Percentiles rank a stretch among this genome's conserved stretches.
phyloP scores from a whole-genome alignment of 441 rosid species.

The Croton setiger region DNA sequence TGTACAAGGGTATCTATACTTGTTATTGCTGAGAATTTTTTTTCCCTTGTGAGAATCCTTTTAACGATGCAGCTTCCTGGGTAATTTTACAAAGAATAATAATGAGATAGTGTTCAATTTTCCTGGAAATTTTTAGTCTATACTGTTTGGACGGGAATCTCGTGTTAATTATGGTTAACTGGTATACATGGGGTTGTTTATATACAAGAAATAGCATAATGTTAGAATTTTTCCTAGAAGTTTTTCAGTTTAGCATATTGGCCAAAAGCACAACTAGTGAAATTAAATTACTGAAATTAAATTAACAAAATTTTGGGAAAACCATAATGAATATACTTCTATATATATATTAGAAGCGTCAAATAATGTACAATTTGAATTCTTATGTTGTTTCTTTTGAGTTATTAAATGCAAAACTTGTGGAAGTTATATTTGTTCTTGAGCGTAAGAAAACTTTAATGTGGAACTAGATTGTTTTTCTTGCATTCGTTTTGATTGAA shows the following conservation, averaged over 20 bases:
- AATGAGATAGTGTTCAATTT: not conserved
- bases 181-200: too few relatives aligned
- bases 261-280: too few relatives aligned
- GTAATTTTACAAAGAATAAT: not conserved
- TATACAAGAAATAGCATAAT: not conserved
- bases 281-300: too few relatives aligned
- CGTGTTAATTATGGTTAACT: too few relatives aligned
- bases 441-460: not conserved
- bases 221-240: not conserved
- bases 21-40: not conserved
- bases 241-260: not conserved
- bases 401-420: not conserved
- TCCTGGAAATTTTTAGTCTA: not conserved
- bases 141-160: not conserved
- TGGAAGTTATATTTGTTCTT: not conserved
- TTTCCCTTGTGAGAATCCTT: not conserved
- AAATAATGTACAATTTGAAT: not conserved
- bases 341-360: too few relatives aligned
- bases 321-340: too few relatives aligned
- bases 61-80: not conserved
- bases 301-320: too few relatives aligned
- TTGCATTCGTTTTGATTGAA: not conserved
- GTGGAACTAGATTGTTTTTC: not conserved
- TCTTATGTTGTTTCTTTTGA: not conserved
- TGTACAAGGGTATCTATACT: not conserved